Evolutionary conservation across 73 alveolate species (phyloP).

Genomic region (Uronychia binucleata): DNA sequence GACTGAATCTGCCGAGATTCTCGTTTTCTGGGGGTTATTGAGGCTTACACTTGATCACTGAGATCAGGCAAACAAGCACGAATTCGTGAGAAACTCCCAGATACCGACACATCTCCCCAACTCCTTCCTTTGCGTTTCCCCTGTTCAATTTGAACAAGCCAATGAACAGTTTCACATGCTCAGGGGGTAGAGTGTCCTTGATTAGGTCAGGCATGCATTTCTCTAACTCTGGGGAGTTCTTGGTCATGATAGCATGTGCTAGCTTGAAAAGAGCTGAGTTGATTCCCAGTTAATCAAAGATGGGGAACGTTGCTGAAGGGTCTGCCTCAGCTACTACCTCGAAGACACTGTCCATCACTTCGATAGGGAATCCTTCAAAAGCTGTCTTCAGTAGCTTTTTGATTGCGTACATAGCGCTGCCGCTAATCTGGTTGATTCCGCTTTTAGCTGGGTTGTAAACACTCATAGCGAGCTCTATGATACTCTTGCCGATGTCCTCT

Average conservation of each 20-base stretch:
- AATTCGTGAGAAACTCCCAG: not conserved
- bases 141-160: not conserved
- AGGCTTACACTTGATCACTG: not conserved
- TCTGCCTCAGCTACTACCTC: conserved; percentile 28
- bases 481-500: not conserved
- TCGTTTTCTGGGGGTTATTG: too few relatives aligned
- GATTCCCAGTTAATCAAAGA: not conserved
- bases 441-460: conserved; percentile 24
- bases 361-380: conserved; percentile 11
- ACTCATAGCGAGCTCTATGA: conserved; percentile 12
- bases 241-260: not conserved
- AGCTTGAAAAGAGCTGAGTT: not conserved
- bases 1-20: not conserved
- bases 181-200: not conserved
- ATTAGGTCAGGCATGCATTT: not conserved
- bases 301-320: conserved; percentile 9
- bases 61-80: not conserved
- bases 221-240: not conserved
- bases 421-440: conserved; percentile 21
- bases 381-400: conserved; percentile 15
- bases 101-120: not conserved
- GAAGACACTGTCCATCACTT: conserved; percentile 12
- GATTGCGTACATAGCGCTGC: conserved; percentile 3
- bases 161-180: not conserved
- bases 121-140: conserved; percentile 4